Conservation (phyloP, 768 basidiomycete genomes). For the Hypholoma fasciculare region DNA sequence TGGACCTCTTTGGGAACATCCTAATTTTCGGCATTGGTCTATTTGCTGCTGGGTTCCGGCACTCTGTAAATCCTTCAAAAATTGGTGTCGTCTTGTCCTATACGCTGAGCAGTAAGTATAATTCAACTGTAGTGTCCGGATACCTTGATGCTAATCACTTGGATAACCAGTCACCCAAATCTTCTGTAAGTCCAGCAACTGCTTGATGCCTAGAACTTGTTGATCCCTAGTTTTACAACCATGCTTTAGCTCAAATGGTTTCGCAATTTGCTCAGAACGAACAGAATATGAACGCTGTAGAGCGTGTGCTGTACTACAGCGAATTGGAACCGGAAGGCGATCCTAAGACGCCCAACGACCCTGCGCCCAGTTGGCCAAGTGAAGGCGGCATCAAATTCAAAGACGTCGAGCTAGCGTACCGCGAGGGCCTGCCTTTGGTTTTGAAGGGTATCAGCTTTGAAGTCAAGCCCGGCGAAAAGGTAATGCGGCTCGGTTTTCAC, state of each 20-base stretch:
- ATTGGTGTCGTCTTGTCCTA: conserved; percentile 59
- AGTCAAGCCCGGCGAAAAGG: conserved; percentile 66
- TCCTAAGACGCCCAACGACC: conserved; percentile 39
- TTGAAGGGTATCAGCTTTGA: conserved; percentile 60
- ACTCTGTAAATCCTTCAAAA: conserved; percentile 53
- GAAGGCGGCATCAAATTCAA: conserved; percentile 56
- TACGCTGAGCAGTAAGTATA: conserved; percentile 42
- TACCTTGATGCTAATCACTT: not conserved
- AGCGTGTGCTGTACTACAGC: conserved; percentile 67
- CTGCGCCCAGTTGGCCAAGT: conserved; percentile 49
- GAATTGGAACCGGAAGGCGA: conserved; percentile 60
- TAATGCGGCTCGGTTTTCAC: conserved; percentile 15
- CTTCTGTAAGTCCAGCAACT: conserved; percentile 35
- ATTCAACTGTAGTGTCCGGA: not conserved
- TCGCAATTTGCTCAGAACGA: conserved; percentile 60
- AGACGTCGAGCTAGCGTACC: conserved; percentile 58
- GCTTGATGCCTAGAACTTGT: not conserved
- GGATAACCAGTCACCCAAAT: conserved; percentile 39
- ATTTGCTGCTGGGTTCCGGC: conserved; percentile 69
- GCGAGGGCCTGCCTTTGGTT: conserved; percentile 64
- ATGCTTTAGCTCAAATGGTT: conserved; percentile 50
- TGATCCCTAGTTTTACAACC: not conserved
- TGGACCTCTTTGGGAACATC: conserved; percentile 69
- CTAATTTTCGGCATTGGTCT: conserved; percentile 72
- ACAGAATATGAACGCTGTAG: conserved; percentile 74